These are phyloP conservation scores for Erysimum pusillum DNA, from an alignment of 441 rosid species.

Conservation along the genomic window DNA sequence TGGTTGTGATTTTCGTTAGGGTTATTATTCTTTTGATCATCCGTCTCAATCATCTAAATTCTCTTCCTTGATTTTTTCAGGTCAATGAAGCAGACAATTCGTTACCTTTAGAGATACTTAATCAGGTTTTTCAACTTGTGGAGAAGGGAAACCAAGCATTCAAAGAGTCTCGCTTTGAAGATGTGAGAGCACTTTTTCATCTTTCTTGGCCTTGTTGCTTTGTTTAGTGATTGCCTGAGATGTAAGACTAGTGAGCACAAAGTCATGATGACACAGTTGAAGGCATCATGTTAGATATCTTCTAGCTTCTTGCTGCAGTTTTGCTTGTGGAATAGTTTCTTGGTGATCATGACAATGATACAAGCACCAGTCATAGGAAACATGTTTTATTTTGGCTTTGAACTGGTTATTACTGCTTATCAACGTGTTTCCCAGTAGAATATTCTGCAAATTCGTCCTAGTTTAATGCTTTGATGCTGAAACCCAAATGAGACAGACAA, in stretches of 20 bases:
- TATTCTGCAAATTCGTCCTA: slow-evolving; percentile 5
- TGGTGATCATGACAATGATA: slow-evolving; percentile 19
- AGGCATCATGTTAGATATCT: neutral
- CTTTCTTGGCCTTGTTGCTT: neutral
- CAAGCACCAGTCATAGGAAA: slow-evolving; percentile 3
- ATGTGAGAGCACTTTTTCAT: slow-evolving; percentile 50
- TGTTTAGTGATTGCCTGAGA: neutral
- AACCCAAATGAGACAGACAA: slow-evolving; percentile 16
- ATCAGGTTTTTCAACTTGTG: slow-evolving; percentile 67
- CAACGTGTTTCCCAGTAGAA: neutral
- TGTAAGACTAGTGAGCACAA: neutral
- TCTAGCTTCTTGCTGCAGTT: slow-evolving; percentile 7
- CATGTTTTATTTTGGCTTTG: neutral
- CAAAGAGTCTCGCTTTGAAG: slow-evolving; percentile 69
- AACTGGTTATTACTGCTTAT: neutral
- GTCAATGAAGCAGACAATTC: slow-evolving; percentile 73
- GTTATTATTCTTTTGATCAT: neutral
- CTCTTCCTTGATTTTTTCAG: slow-evolving; percentile 49
- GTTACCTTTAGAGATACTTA: slow-evolving; percentile 64
- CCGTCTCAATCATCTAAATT: neutral
- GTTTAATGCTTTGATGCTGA: slow-evolving; percentile 21
- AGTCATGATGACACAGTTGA: neutral
- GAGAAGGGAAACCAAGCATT: slow-evolving; percentile 75
- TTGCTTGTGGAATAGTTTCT: slow-evolving; percentile 20
- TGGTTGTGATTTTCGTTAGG: neutral